Evolutionary conservation across 202 grass and related monocot species (phyloP).

Genomic region (Zizania palustris): DNA sequence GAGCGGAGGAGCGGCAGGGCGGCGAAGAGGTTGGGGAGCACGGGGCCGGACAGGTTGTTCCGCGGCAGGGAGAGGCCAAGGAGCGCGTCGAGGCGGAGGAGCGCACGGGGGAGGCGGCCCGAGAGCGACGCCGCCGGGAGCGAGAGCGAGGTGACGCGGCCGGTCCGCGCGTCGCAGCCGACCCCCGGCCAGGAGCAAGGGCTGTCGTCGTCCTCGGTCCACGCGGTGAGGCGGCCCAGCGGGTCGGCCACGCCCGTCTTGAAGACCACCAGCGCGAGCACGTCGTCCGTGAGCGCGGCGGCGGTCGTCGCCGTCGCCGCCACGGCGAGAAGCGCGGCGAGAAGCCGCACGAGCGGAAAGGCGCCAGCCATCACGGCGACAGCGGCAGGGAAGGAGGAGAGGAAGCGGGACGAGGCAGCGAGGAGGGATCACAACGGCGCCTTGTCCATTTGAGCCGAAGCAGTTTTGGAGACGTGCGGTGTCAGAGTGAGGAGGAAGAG

Average conservation of each 20-base stretch:
- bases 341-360: slow-evolving; percentile 20
- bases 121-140: slow-evolving; percentile 67
- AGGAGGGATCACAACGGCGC: slow-evolving; percentile 46
- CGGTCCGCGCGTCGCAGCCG: slow-evolving; percentile 54
- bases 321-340: slow-evolving; percentile 48
- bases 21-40: slow-evolving; percentile 48
- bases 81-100: slow-evolving; percentile 81
- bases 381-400: background rate
- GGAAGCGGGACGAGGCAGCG: background rate
- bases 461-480: background rate
- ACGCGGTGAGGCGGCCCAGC: slow-evolving; percentile 57
- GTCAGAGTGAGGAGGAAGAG: background rate
- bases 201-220: slow-evolving; percentile 89
- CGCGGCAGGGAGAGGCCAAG: slow-evolving; percentile 54
- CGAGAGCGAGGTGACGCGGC: slow-evolving; percentile 59
- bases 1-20: slow-evolving; percentile 55
- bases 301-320: slow-evolving; percentile 6
- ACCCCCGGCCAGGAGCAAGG: slow-evolving; percentile 74
- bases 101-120: slow-evolving; percentile 70
- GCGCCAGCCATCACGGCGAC: slow-evolving; percentile 40
- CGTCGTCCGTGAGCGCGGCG: slow-evolving; percentile 57
- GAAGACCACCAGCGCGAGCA: slow-evolving; percentile 94
- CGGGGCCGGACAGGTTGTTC: slow-evolving; percentile 75
- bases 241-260: slow-evolving; percentile 80
- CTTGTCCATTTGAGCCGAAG: slow-evolving; percentile 42